Base-by-base conservation (phyloP, 495 filamentous ascomycete genomes). In the Cudoniella acicularis region DNA sequence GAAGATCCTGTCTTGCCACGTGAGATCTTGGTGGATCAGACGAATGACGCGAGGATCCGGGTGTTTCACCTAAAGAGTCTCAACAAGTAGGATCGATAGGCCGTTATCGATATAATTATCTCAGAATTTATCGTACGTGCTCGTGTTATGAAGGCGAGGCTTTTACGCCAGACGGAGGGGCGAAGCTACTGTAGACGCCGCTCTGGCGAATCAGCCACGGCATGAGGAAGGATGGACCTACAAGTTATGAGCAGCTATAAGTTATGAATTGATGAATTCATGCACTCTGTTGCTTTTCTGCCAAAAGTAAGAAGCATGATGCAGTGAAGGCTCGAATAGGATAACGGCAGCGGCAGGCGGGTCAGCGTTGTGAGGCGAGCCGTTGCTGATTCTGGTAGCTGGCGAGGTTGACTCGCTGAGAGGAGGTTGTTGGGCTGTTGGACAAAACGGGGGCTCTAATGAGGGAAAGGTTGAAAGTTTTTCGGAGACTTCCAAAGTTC, bases 11-110 rank as follows among this genome's bases (percentile, higher is more conserved):
- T 11, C 20, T 8, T 40, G 51, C 59, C 59, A 61, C 59, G 59
- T 46, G 52, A 27, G 11, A 18, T 20, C 48, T 52, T 20, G 54
- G 59, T 43, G 27, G 30, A 51, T 65, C 63, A 62, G 59, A 57
- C 63, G 59, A 65, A 65, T 65, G 59, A 62, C 63, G 59, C 56
- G 55, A 22, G 36, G 51, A 59, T 48, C 57, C 24, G 30, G 61
- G 9, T 54, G 62, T 60, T 50, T 60, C 62, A 64, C 26, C 61
- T 59, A n/a, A 20, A 26, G 6, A 21, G 9, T 10, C n/a, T 49
- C 23, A 26, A 43, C 45, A 43, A 43, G 20, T 10, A 24, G 24
- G 40, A 51, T 59, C 51, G 46, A 59, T 55, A 46, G 36, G 10
- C 6, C 52, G 40, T 8, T 54, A 55, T 49, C 23, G 30, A 30